Conservation (phyloP, 2,329 filamentous ascomycete species). For the Coniosporium tulheliwenetii region DNA sequence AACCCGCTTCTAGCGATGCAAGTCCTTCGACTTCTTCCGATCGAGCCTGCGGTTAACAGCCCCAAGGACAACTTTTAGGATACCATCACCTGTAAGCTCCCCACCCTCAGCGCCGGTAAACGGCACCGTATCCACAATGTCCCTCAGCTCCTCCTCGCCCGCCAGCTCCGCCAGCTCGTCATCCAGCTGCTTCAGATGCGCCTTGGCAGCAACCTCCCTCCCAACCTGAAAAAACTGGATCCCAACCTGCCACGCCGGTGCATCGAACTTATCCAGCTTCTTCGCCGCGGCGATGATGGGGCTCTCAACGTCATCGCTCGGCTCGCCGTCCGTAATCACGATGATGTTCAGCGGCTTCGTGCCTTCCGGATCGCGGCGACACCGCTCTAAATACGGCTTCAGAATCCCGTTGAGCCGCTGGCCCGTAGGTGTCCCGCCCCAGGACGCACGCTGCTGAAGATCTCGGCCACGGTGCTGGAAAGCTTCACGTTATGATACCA, state of each 20-base stretch:
- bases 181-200: conserved; percentile 57
- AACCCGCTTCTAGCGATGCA: conserved; percentile 9
- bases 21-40: conserved; percentile 24
- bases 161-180: conserved; percentile 45
- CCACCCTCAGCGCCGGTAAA: conserved; percentile 41
- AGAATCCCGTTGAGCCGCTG: conserved; percentile 56
- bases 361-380: conserved; percentile 30
- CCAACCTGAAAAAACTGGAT: conserved; percentile 96
- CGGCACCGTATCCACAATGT: conserved; percentile 85
- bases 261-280: conserved; percentile 53
- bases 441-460: conserved; percentile 57
- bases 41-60: conserved; percentile 55
- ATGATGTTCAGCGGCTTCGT: conserved; percentile 81
- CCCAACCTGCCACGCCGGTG: conserved; percentile 68
- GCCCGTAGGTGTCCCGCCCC: conserved; percentile 60
- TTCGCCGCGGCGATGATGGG: conserved; percentile 52
- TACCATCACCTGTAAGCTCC: conserved; percentile 49
- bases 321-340: conserved; percentile 76
- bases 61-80: conserved; percentile 70
- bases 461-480: conserved; percentile 40
- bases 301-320: conserved; percentile 63
- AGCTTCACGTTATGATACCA: conserved; percentile 51
- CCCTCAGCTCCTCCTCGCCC: conserved; percentile 45
- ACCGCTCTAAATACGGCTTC: conserved; percentile 49
- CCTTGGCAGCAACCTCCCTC: conserved; percentile 46